Evolutionary conservation across 768 basidiomycete species (phyloP).

Genomic region (Zangia roseola): DNA sequence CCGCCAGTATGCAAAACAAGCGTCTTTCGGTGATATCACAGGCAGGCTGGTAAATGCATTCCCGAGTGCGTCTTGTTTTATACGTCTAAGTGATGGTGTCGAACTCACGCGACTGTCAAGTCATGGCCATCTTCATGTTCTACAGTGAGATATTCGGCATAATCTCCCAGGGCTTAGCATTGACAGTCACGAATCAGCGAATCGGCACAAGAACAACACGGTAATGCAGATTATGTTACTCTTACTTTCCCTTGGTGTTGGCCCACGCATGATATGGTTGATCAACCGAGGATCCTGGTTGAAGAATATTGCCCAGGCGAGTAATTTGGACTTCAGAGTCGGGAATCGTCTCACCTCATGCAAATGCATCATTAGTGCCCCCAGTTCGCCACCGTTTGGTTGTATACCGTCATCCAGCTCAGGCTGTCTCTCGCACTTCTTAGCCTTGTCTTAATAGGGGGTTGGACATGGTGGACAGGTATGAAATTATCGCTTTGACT

Average conservation of each 20-base stretch:
- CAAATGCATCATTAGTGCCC: conserved; percentile 51
- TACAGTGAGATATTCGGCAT: conserved; percentile 21
- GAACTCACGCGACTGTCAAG: conserved; percentile 36
- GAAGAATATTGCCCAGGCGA: conserved; percentile 73
- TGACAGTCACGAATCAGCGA: conserved; percentile 37
- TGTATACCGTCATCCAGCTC: conserved; percentile 71
- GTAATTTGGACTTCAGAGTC: not conserved
- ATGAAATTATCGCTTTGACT: conserved; percentile 44
- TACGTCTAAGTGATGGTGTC: not conserved
- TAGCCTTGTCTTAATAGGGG: conserved; percentile 51
- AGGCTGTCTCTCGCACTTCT: conserved; percentile 60
- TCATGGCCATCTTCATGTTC: conserved; percentile 65
- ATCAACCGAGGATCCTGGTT: conserved; percentile 70
- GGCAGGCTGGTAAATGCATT: conserved; percentile 62
- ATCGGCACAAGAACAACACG: conserved; percentile 57
- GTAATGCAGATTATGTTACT: conserved; percentile 59
- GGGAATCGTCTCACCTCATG: not conserved
- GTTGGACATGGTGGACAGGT: conserved; percentile 62
- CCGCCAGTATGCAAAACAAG: conserved; percentile 70
- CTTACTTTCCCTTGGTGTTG: conserved; percentile 52
- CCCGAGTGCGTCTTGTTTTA: conserved; percentile 64
- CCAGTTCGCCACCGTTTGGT: conserved; percentile 76
- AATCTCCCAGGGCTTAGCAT: not conserved
- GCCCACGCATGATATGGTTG: conserved; percentile 67
- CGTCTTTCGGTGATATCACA: conserved; percentile 45